These are phyloP conservation scores for Apiotrichum gracile DNA, from an alignment of 1,284 basidiomycete genomes.

Conservation along the genomic window DNA sequence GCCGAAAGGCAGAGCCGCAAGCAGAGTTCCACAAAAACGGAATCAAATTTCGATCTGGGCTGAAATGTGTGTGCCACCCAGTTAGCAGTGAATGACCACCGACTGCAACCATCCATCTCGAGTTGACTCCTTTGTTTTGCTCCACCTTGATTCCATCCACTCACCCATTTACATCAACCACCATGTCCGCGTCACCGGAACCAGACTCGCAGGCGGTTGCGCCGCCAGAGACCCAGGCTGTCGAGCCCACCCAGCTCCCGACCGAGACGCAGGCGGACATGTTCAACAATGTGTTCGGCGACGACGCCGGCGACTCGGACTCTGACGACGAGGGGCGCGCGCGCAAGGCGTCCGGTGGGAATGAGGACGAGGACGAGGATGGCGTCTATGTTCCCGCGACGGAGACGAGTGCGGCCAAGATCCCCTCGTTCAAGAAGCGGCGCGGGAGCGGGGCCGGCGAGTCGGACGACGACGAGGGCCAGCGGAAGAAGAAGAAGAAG, in stretches of 20 bases:
- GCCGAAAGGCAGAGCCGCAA: too few relatives aligned
- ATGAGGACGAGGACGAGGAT: conserved; percentile 33
- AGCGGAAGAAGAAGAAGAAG: conserved; percentile 52
- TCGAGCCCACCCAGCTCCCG: background rate
- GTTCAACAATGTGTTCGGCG: conserved; percentile 54
- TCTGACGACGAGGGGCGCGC: conserved; percentile 58
- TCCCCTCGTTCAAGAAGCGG: conserved; percentile 47
- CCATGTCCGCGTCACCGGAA: conserved; percentile 7
- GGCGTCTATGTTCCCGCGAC: conserved; percentile 59
- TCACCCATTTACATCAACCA: background rate
- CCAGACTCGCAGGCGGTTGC: background rate
- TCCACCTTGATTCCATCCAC: background rate
- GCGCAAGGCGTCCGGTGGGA: background rate
- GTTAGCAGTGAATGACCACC: too few relatives aligned
- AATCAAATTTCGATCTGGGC: background rate
- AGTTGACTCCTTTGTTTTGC: too few relatives aligned
- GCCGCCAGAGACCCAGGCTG: background rate
- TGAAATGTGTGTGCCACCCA: too few relatives aligned
- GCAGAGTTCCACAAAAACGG: background rate
- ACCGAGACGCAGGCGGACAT: conserved; percentile 2
- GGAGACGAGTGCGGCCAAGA: conserved; percentile 32
- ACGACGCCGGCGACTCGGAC: conserved; percentile 60
- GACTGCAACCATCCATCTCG: too few relatives aligned
- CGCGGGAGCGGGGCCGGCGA: conserved; percentile 49
- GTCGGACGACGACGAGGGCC: conserved; percentile 47